phyloP scores from a whole-genome alignment of 192 early-diverging fungal genomes.

The Backusella parvicylindrica region DNA sequence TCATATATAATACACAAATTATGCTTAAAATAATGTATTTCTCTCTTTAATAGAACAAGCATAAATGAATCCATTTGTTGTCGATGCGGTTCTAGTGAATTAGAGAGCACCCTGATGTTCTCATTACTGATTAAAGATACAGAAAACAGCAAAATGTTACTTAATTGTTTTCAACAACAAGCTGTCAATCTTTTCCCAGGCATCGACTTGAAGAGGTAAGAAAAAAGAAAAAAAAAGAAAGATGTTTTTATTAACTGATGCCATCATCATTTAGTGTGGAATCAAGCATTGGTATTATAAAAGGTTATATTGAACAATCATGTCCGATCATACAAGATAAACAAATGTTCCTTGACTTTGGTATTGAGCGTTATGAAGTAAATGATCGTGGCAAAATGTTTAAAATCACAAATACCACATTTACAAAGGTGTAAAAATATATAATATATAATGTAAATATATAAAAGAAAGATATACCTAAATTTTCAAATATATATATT shows the following conservation, averaged over 20 bases:
- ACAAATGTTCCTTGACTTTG: neutral
- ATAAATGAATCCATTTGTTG: neutral
- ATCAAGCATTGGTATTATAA: neutral
- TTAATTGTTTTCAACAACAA: neutral
- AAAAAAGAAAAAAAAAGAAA: neutral
- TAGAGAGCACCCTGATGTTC: neutral
- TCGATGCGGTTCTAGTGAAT: neutral
- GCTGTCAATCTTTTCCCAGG: neutral
- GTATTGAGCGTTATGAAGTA: neutral
- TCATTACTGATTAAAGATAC: neutral
- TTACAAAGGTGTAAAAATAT: neutral
- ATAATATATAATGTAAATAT: neutral
- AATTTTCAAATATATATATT: too few relatives aligned
- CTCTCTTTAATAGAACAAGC: neutral
- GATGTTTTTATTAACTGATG: too few relatives aligned
- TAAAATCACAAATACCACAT: neutral
- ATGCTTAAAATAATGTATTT: too few relatives aligned
- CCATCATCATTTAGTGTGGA: neutral
- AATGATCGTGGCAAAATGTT: neutral
- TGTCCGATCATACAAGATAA: neutral
- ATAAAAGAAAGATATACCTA: too few relatives aligned
- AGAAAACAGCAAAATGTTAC: neutral
- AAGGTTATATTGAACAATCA: neutral
- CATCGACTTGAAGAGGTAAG: neutral
- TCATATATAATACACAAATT: too few relatives aligned